Conservation (phyloP, 192 early-diverging fungal genomes). For the Umbelopsis ramanniana region DNA sequence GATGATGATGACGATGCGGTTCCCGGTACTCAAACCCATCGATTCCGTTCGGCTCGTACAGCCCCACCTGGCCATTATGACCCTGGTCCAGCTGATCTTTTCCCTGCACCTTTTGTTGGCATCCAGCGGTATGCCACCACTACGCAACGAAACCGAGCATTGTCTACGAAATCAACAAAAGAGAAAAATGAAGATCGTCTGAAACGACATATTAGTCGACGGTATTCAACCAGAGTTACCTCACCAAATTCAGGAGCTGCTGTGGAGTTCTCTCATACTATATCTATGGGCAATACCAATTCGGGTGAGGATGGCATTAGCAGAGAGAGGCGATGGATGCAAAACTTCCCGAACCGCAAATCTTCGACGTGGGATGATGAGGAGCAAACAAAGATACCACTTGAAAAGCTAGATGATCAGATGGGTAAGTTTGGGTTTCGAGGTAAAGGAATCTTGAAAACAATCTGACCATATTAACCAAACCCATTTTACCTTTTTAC, state of each 20-base stretch:
- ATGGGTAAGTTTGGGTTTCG: neutral
- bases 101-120: constrained; percentile 31
- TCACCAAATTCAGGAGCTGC: neutral
- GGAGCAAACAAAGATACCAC: neutral
- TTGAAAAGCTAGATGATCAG: constrained; percentile 5
- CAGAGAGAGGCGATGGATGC: constrained; percentile 5
- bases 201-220: neutral
- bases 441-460: too few species aligned
- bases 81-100: constrained; percentile 29
- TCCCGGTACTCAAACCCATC: neutral
- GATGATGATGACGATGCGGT: constrained; percentile 9
- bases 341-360: constrained; percentile 1
- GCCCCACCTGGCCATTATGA: constrained; percentile 17
- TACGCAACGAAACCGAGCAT: neutral
- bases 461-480: neutral
- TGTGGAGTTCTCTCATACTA: constrained; percentile 4
- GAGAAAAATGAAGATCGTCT: neutral
- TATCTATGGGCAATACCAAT: constrained; percentile 20
- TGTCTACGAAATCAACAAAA: neutral
- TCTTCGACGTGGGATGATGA: constrained; percentile 4
- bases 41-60: neutral
- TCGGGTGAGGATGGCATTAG: constrained; percentile 4
- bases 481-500: neutral
- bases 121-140: constrained; percentile 31
- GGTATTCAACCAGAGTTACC: neutral